Evolutionary conservation across 129 eudicot genomes (phyloP).

Genomic region (Escallonia herrerae): DNA sequence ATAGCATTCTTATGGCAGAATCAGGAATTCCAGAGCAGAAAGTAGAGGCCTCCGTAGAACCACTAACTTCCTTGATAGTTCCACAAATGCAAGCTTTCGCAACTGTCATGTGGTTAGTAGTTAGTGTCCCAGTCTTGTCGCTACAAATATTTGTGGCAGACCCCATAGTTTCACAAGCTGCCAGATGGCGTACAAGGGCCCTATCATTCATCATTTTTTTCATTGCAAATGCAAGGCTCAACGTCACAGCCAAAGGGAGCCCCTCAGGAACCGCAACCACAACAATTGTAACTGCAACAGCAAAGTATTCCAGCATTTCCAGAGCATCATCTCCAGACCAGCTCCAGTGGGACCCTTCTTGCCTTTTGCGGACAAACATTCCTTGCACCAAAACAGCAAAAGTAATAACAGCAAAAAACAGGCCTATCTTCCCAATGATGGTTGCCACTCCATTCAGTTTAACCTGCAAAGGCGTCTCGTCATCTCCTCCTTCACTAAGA

Average conservation of each 20-base stretch:
- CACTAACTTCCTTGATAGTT: conserved; percentile 39
- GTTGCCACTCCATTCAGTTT: conserved; percentile 97
- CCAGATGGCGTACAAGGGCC: conserved; percentile 91
- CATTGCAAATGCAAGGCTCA: conserved; percentile 97
- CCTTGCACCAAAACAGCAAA: conserved; percentile 89
- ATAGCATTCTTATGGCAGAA: conserved; percentile 39
- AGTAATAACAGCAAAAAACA: conserved; percentile 85
- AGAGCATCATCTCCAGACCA: conserved; percentile 81
- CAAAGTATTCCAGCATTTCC: conserved; percentile 82
- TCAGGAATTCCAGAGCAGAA: conserved; percentile 44
- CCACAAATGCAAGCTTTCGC: conserved; percentile 74
- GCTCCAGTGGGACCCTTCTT: conserved; percentile 55
- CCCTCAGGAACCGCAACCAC: conserved; percentile 98
- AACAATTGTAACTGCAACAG: conserved; percentile 89
- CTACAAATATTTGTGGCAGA: conserved; percentile 91
- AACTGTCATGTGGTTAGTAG: conserved; percentile 97
- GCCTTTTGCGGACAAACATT: conserved; percentile 42
- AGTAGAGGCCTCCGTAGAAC: conserved; percentile 20
- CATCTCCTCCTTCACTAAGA: conserved; percentile 94
- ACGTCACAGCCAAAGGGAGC: conserved; percentile 80
- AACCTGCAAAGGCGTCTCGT: conserved; percentile 91
- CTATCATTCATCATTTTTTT: conserved; percentile 96
- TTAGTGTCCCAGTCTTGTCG: conserved; percentile 88
- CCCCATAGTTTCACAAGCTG: conserved; percentile 99
- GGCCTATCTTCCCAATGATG: conserved; percentile 85